These are phyloP conservation scores for Seiridium cupressi DNA, from an alignment of 2,329 filamentous ascomycete genomes.

Conservation along the genomic window DNA sequence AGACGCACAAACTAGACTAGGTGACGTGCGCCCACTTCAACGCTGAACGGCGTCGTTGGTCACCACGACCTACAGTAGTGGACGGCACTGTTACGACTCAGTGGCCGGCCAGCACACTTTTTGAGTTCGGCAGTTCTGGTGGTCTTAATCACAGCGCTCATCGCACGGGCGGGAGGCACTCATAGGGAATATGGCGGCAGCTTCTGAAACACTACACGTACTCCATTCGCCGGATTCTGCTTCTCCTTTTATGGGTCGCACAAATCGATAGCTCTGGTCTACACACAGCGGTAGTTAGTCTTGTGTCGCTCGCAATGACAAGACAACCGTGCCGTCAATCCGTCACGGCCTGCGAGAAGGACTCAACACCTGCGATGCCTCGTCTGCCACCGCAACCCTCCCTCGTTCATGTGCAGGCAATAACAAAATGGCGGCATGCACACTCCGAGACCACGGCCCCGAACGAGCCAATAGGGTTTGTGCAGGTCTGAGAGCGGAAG, in stretches of 20 bases:
- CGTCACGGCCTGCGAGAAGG: background rate
- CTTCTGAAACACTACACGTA: background rate
- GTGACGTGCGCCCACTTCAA: background rate
- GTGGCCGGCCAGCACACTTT: background rate
- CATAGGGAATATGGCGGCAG: background rate
- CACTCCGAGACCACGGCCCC: background rate
- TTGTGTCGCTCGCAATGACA: too few relatives aligned
- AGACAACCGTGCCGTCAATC: too few relatives aligned
- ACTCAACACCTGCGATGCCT: background rate
- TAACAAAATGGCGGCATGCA: background rate
- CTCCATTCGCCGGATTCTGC: background rate
- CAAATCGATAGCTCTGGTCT: background rate
- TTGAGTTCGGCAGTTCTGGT: background rate
- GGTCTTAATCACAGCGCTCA: background rate
- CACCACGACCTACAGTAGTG: background rate
- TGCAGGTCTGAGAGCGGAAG: constrained; percentile 5
- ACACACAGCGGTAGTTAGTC: too few relatives aligned
- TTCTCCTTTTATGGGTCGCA: background rate
- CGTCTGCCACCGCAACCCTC: background rate
- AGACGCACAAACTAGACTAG: background rate
- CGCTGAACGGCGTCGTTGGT: background rate
- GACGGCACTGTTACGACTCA: background rate
- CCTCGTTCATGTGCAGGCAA: background rate
- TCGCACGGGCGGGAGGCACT: background rate
- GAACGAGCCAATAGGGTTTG: background rate